Percentiles rank a stretch among this genome's conserved stretches.
phyloP scores from a whole-genome alignment of 2,329 filamentous ascomycete genomes.

The Fusarium citri region DNA sequence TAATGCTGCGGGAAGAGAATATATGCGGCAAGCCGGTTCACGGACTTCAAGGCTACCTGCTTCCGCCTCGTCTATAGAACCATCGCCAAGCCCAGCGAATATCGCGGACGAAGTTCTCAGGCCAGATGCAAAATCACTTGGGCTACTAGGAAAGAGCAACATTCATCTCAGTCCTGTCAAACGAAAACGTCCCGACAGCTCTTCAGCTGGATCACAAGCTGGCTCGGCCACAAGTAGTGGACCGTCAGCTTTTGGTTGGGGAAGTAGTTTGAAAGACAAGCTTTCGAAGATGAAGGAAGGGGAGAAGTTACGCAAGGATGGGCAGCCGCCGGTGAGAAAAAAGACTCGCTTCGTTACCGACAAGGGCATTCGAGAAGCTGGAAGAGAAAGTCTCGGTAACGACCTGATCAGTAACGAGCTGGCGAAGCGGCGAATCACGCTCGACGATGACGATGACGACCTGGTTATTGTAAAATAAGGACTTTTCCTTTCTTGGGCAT shows the following conservation, averaged over 20 bases:
- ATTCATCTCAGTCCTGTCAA: conserved; percentile 71
- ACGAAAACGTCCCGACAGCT: conserved; percentile 66
- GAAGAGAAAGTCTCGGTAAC: conserved; percentile 76
- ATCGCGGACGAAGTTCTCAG: conserved; percentile 47
- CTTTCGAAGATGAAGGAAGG: conserved; percentile 71
- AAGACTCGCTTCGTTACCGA: conserved; percentile 85
- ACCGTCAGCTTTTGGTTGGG: conserved; percentile 65
- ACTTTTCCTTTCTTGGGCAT: conserved; percentile 21
- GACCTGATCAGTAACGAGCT: conserved; percentile 66
- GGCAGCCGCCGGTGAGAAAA: conserved; percentile 66
- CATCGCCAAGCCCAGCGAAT: conserved; percentile 29
- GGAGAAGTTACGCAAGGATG: conserved; percentile 58
- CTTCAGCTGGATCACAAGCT: conserved; percentile 54
- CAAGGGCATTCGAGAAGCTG: conserved; percentile 81
- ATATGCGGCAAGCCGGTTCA: conserved; percentile 65
- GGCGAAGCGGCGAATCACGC: conserved; percentile 49
- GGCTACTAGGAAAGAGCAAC: conserved; percentile 52
- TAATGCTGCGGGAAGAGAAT: conserved; percentile 75
- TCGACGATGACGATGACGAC: conserved; percentile 64
- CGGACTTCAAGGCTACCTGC: conserved; percentile 14
- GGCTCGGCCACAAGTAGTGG: conserved; percentile 45
- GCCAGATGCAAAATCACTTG: conserved; percentile 57
- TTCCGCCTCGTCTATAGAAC: conserved; percentile 31
- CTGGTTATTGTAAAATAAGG: conserved; percentile 57
- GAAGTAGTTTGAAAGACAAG: conserved; percentile 65